A percentile compares a stretch with the other conserved stretches of the same genome.
phyloP scores from a whole-genome alignment of 2,329 filamentous ascomycete genomes.

The Aspergillus phoenicis region DNA sequence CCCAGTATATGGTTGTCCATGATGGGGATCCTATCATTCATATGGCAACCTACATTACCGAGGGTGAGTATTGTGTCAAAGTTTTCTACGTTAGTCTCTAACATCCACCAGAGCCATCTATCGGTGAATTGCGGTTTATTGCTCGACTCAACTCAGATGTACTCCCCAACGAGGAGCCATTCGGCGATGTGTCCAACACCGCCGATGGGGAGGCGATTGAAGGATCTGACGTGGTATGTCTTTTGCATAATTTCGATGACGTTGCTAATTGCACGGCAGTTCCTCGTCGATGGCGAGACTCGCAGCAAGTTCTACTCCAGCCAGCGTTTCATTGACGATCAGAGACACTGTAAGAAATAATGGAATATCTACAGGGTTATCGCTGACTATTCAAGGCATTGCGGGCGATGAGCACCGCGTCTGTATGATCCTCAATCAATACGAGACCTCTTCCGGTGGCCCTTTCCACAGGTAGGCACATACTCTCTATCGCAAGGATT shows the following conservation, averaged over 20 bases:
- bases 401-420: constrained; percentile 53
- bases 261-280: constrained; percentile 32
- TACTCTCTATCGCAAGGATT: neutral
- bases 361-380: neutral
- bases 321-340: constrained; percentile 69
- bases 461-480: constrained; percentile 60
- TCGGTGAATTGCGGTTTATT: constrained; percentile 67
- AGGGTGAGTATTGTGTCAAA: constrained; percentile 26
- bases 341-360: constrained; percentile 55
- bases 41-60: constrained; percentile 65
- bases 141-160: constrained; percentile 58
- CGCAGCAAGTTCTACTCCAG: constrained; percentile 72
- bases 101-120: constrained; percentile 46
- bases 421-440: constrained; percentile 61
- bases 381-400: constrained; percentile 25
- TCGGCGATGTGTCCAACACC: constrained; percentile 60
- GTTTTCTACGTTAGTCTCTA: neutral
- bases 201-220: constrained; percentile 58
- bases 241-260: neutral
- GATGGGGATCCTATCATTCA: constrained; percentile 63
- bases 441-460: constrained; percentile 66
- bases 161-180: constrained; percentile 57
- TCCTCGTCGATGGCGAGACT: constrained; percentile 62
- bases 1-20: constrained; percentile 65
- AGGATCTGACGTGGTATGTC: constrained; percentile 54